Evolutionary conservation across 768 basidiomycete genomes (phyloP).

Genomic region (Calocybe indica): DNA sequence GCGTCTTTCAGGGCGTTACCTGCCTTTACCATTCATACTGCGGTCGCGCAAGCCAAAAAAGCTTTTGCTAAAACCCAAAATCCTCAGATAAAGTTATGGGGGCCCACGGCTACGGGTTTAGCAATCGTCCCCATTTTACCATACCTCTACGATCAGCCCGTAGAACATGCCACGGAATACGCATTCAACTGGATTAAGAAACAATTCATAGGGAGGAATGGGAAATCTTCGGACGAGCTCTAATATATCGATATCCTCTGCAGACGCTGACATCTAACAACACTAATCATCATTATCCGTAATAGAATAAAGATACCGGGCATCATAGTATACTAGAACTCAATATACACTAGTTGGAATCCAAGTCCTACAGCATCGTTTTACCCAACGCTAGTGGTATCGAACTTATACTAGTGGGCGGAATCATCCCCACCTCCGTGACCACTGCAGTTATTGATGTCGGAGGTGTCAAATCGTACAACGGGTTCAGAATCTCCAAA

Average conservation of each 20-base stretch:
- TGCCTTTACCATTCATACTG: conserved; percentile 80
- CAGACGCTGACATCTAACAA: not conserved
- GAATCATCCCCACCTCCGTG: conserved; percentile 94
- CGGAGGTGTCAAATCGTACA: conserved; percentile 94
- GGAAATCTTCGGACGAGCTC: conserved; percentile 9
- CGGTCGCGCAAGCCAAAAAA: conserved; percentile 68
- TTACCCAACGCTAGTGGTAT: conserved; percentile 69
- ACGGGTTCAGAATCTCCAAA: conserved; percentile 75
- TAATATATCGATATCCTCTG: not conserved
- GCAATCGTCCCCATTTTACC: conserved; percentile 71
- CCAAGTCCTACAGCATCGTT: conserved; percentile 28
- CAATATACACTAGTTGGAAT: conserved; percentile 5
- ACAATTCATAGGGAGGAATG: conserved; percentile 38
- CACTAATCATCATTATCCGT: too few species aligned
- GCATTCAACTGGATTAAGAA: conserved; percentile 68
- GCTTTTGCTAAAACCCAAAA: conserved; percentile 56
- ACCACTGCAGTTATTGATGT: conserved; percentile 92
- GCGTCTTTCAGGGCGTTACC: conserved; percentile 59
- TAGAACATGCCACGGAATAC: conserved; percentile 62
- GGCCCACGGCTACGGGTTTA: conserved; percentile 68
- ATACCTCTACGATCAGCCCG: conserved; percentile 75
- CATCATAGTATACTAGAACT: too few species aligned
- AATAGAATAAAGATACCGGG: too few species aligned
- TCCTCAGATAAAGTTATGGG: conserved; percentile 61
- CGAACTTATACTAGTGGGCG: conserved; percentile 84